Conservation (phyloP, 345 rosid species). For the Arabis alpina region DNA sequence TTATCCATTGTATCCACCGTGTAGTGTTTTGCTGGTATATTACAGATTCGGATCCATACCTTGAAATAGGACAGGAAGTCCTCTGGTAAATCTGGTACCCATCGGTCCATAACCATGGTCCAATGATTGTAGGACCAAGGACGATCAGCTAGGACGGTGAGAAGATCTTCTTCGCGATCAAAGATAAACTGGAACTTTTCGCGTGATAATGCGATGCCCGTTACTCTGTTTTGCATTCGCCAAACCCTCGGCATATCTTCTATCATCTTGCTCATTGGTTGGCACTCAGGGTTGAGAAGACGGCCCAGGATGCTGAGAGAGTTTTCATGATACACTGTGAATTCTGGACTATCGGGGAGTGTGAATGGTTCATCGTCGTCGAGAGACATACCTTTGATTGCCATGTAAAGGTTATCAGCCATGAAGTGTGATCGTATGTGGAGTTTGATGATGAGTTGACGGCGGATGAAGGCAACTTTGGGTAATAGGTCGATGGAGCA, state of each 20-base stretch:
- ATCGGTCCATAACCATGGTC: not conserved
- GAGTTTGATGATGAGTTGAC: too few species aligned
- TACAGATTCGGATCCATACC: not conserved
- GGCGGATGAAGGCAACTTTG: too few species aligned
- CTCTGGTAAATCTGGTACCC: not conserved
- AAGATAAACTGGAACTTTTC: not conserved
- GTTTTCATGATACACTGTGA: not conserved
- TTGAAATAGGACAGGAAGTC: not conserved
- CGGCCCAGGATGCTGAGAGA: rapidly evolving
- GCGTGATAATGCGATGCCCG: rapidly evolving
- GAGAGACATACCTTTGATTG: not conserved
- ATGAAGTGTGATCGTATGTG: too few species aligned
- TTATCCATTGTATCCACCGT: not conserved
- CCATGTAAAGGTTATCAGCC: not conserved
- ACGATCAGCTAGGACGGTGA: not conserved
- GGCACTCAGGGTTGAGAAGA: not conserved
- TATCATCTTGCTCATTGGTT: not conserved
- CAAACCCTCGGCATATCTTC: not conserved
- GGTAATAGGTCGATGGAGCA: too few species aligned
- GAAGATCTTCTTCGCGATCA: not conserved
- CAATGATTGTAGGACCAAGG: not conserved
- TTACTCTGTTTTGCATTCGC: not conserved
- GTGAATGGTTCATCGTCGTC: not conserved
- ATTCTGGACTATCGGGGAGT: not conserved
- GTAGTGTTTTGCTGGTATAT: not conserved